Percentiles rank a stretch among this genome's conserved stretches.
phyloP scores from a whole-genome alignment of 257 asterid genomes.

The Hygrophila difformis region DNA sequence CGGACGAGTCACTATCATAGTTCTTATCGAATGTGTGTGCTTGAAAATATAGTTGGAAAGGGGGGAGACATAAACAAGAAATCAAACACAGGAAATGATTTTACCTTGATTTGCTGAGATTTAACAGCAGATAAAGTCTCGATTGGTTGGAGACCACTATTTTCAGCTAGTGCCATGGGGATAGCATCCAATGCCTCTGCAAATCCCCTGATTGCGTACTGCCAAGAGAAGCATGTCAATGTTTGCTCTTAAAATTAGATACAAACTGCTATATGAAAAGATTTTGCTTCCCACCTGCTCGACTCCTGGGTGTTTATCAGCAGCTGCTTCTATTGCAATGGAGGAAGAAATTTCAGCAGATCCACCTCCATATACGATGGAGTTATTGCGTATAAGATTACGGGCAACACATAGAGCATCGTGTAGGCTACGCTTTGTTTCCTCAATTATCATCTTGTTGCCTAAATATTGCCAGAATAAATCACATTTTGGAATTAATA shows the following conservation, averaged over 20 bases:
- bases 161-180: slow-evolving; percentile 98
- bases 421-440: slow-evolving; percentile 92
- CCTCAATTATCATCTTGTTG: slow-evolving; percentile 97
- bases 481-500: neutral
- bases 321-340: slow-evolving; percentile 94
- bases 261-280: neutral
- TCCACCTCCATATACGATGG: slow-evolving; percentile 97
- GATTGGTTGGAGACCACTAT: slow-evolving; percentile 89
- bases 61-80: slow-evolving; percentile 32
- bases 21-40: neutral
- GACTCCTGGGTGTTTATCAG: slow-evolving; percentile 95
- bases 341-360: slow-evolving; percentile 94
- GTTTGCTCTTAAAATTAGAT: neutral
- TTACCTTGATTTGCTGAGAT: slow-evolving; percentile 87
- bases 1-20: neutral
- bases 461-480: slow-evolving; percentile 34
- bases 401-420: slow-evolving; percentile 94
- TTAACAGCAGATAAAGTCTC: slow-evolving; percentile 91
- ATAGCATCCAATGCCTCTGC: slow-evolving; percentile 91
- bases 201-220: slow-evolving; percentile 84
- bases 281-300: slow-evolving; percentile 59
- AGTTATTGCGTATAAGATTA: slow-evolving; percentile 86
- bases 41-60: no score
- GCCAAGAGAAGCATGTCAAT: slow-evolving; percentile 11
- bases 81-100: slow-evolving; percentile 8